A percentile compares a stretch with the other conserved stretches of the same genome.
These are phyloP conservation scores for Trichosanthes truncata DNA, from an alignment of 306 rosid genomes.

Conservation along the genomic window DNA sequence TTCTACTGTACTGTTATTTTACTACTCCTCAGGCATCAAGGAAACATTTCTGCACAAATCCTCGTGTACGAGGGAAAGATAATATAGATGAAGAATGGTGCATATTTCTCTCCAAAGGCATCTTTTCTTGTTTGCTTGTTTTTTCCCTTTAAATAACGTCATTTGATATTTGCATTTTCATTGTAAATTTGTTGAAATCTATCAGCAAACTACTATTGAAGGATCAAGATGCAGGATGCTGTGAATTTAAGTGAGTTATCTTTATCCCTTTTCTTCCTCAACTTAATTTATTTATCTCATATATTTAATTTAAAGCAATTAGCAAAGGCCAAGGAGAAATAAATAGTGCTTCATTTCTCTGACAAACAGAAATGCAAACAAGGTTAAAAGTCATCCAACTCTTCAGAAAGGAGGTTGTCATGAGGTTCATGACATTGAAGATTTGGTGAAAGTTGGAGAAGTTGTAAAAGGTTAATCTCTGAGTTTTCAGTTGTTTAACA, in stretches of 20 bases:
- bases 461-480: conserved; percentile 52
- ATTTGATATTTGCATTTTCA: conserved; percentile 11
- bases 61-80: conserved; percentile 43
- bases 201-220: conserved; percentile 68
- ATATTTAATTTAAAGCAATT: background rate
- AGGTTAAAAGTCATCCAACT: conserved; percentile 75
- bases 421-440: conserved; percentile 89
- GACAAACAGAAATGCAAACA: conserved; percentile 48
- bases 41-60: conserved; percentile 89
- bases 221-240: conserved; percentile 48
- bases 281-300: background rate
- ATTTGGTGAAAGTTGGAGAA: conserved; percentile 78
- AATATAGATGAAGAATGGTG: conserved; percentile 86
- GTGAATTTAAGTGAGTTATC: conserved; percentile 69
- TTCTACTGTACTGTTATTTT: background rate
- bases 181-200: conserved; percentile 17
- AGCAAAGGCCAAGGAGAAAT: background rate
- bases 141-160: background rate
- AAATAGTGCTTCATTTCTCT: background rate
- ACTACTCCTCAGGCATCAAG: conserved; percentile 59
- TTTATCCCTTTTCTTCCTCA: conserved; percentile 1
- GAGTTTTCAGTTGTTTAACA: conserved; percentile 2
- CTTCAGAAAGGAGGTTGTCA: conserved; percentile 88
- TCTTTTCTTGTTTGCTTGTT: background rate
- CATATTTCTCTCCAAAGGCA: background rate